These are phyloP conservation scores for Lentinula aciculospora DNA, from an alignment of 768 basidiomycete species.

Conservation along the genomic window DNA sequence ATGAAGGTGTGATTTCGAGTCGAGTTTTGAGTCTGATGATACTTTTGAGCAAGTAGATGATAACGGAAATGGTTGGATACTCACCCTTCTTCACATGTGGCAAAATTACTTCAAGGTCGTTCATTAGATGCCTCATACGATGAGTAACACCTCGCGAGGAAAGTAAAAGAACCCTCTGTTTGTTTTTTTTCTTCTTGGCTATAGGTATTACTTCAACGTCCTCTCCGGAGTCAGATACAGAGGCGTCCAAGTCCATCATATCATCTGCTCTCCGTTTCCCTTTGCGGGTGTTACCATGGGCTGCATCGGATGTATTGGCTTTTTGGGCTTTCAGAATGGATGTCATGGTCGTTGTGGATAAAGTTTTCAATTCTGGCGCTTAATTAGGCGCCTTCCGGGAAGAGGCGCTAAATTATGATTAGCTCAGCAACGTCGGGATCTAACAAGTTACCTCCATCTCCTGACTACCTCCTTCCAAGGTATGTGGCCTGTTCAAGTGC, in stretches of 20 bases:
- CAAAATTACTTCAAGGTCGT: constrained; percentile 81
- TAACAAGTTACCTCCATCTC: background rate
- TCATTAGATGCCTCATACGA: constrained; percentile 96
- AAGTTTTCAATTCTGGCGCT: background rate
- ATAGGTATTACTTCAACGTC: constrained; percentile 28
- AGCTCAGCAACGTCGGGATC: background rate
- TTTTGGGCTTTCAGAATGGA: constrained; percentile 60
- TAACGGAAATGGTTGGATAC: constrained; percentile 14
- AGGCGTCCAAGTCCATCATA: constrained; percentile 18
- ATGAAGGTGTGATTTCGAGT: constrained; percentile 90
- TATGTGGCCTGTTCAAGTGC: constrained; percentile 1
- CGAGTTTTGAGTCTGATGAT: constrained; percentile 85
- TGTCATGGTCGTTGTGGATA: constrained; percentile 38
- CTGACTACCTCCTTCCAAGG: background rate
- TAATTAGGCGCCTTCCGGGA: background rate
- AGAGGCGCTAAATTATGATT: background rate
- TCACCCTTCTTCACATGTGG: constrained; percentile 97
- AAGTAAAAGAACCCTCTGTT: constrained; percentile 90
- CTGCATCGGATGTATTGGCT: constrained; percentile 44
- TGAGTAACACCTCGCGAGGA: constrained; percentile 93
- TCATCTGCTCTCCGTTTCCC: constrained; percentile 62
- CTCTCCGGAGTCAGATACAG: constrained; percentile 22
- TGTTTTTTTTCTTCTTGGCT: constrained; percentile 70
- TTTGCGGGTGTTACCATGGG: constrained; percentile 28
- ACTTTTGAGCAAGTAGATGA: constrained; percentile 1